Evolutionary conservation across 2,329 filamentous ascomycete genomes (phyloP).

Genomic region (Aspergillus sp.): DNA sequence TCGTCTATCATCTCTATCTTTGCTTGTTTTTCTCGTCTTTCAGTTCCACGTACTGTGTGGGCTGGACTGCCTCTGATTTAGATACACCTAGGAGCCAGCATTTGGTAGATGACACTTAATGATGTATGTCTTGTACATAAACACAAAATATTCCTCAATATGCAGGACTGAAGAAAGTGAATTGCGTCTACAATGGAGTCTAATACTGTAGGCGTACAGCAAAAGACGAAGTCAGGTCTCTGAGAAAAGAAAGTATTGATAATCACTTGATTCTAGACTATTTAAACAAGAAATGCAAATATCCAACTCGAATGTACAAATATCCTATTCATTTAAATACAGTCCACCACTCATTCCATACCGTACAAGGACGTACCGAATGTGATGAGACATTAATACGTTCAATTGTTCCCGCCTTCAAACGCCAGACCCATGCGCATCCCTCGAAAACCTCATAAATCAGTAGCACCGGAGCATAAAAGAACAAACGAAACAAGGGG

Average conservation of each 20-base stretch:
- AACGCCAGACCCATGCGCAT: slow-evolving; percentile 39
- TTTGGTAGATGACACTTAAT: background rate
- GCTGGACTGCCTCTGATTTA: background rate
- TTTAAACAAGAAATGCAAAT: slow-evolving; percentile 1
- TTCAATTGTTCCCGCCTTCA: slow-evolving; percentile 15
- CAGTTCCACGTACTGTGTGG: background rate
- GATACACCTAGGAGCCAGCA: background rate
- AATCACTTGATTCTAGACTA: background rate
- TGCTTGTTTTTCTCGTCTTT: background rate
- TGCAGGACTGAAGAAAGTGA: no score
- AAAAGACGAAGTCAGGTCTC: no score
- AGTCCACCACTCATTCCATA: slow-evolving; percentile 14
- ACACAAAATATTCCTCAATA: background rate
- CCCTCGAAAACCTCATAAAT: slow-evolving; percentile 29
- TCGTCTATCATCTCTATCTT: background rate
- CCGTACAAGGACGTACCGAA: slow-evolving; percentile 8
- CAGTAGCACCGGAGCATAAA: slow-evolving; percentile 21
- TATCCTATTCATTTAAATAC: slow-evolving; percentile 22
- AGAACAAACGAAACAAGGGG: slow-evolving; percentile 14
- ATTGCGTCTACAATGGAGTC: background rate
- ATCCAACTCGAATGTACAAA: slow-evolving; percentile 22
- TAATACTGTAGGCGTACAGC: background rate
- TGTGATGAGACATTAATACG: slow-evolving; percentile 5
- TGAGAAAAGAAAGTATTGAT: background rate
- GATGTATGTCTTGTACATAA: slow-evolving; percentile 4